phyloP scores from a whole-genome alignment of 2,329 filamentous ascomycete genomes.

The Plenodomus lindquistii region DNA sequence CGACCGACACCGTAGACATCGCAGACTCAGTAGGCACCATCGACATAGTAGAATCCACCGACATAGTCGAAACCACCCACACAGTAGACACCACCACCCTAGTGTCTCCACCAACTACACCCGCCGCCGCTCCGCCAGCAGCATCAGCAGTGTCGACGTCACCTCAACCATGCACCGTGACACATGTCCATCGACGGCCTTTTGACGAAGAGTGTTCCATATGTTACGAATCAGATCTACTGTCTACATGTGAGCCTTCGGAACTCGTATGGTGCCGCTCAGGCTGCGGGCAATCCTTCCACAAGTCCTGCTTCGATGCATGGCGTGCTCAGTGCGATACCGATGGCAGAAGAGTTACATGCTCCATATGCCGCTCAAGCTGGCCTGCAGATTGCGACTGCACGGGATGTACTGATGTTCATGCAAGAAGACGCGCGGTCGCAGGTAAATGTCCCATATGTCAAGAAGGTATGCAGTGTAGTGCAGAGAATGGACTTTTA shows the following conservation, averaged over 20 bases:
- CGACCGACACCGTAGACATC: too few species aligned
- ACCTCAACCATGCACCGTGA: constrained; percentile 1
- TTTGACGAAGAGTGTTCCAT: constrained; percentile 24
- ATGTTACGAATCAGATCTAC: constrained; percentile 14
- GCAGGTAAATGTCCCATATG: constrained; percentile 9
- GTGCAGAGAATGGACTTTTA: not conserved
- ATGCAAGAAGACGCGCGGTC: not conserved
- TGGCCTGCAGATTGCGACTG: constrained; percentile 16
- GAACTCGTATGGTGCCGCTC: constrained; percentile 23
- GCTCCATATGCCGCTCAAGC: constrained; percentile 15
- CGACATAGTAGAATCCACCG: not conserved
- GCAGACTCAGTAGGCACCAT: too few species aligned
- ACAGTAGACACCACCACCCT: not conserved
- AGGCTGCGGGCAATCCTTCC: constrained; percentile 16
- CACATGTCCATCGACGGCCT: constrained; percentile 19
- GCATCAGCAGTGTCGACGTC: not conserved
- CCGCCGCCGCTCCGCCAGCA: not conserved
- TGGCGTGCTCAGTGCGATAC: constrained; percentile 9
- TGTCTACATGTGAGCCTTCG: constrained; percentile 1
- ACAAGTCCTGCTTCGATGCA: constrained; percentile 16
- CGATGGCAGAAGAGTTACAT: constrained; percentile 1
- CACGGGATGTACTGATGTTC: not conserved
- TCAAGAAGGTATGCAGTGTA: not conserved
- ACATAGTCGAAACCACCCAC: too few species aligned
- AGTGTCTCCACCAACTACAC: not conserved